Conservation (phyloP, 768 basidiomycete species). For the Sporobolomyces phaffii region DNA sequence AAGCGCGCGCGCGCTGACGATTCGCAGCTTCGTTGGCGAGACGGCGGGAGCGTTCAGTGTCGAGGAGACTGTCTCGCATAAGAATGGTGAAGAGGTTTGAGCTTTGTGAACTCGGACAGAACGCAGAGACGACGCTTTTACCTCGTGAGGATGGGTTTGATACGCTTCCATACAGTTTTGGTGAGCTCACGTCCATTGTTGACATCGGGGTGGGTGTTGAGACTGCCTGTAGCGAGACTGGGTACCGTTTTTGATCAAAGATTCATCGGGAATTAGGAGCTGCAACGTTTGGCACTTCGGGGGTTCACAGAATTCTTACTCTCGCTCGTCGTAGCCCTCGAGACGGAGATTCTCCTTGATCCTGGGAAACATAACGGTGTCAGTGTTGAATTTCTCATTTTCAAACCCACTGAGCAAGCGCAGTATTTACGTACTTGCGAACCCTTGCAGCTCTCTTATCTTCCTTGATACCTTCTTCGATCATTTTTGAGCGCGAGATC, state of each 20-base stretch:
- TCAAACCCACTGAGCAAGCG: too few species aligned
- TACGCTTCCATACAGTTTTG: constrained; percentile 13
- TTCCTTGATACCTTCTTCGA: neutral
- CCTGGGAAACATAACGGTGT: neutral
- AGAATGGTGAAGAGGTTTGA: too few species aligned
- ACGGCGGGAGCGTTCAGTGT: neutral
- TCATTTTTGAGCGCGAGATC: neutral
- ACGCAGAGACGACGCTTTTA: neutral
- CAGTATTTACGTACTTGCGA: constrained; percentile 4
- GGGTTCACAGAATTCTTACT: too few species aligned
- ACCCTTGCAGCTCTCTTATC: neutral
- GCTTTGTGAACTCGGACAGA: too few species aligned
- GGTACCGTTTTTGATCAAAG: too few species aligned
- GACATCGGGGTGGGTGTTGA: neutral
- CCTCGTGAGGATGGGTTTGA: neutral
- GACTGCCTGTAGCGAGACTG: neutral
- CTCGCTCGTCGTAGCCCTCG: constrained; percentile 9
- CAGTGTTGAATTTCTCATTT: too few species aligned
- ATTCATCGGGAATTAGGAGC: too few species aligned
- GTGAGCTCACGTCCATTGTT: constrained; percentile 3
- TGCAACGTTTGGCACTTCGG: too few species aligned
- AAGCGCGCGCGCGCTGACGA: neutral
- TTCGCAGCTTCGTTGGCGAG: neutral
- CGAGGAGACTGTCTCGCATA: constrained; percentile 1
- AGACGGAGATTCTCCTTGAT: constrained; percentile 15